Base-by-base conservation (phyloP, 139 green algal genomes). In the Chlamydomonas sphaeroides region DNA sequence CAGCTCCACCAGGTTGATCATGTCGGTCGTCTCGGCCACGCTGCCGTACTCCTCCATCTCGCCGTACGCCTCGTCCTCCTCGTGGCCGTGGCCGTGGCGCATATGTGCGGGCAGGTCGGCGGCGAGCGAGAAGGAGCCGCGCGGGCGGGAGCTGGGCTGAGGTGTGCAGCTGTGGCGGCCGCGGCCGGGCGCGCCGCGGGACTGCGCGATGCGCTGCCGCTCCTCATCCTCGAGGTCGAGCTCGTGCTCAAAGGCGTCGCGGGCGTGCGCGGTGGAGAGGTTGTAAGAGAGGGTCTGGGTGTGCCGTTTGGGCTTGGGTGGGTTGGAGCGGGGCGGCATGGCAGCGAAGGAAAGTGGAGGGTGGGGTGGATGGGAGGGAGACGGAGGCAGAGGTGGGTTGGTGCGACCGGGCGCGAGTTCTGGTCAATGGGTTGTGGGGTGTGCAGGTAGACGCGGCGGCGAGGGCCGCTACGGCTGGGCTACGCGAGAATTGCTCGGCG, bases 241-340 rank as follows among this genome's bases (percentile, higher is more conserved):
- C 20, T 79, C 82, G 4, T 88, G 41, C 49, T 88, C 84, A 51
- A 88, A 88, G 1, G 84, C 84, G n/a, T 78, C 78, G 6, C 77
- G 41, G 0, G 78, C 78, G 20, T 51, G 35, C 1, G 70, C 78
- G 23, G 28, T 73, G 3, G 41, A 83, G 42, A 88, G 48, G 38
- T 88, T 79, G 42, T 88, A 88, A 0, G 70, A 80, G 6, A 85
- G 62, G 3, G 41, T 70, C 30, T 36, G 41, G n/a, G 53, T 26
- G 26, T 57, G 38, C 0, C 57, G n/a, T n/a, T n/a, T n/a, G n/a
- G n/a, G n/a, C n/a, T n/a, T n/a, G n/a, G n/a, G n/a, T n/a, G n/a
- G n/a, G n/a, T n/a, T n/a, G n/a, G n/a, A n/a, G n/a, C n/a, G n/a
- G n/a, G n/a, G n/a, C n/a, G n/a, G n/a, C n/a, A n/a, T n/a, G n/a